A percentile compares a stretch with the other conserved stretches of the same genome.
Conservation (phyloP, 2,329 filamentous ascomycete genomes). For the Pseudocercospora cruenta region DNA sequence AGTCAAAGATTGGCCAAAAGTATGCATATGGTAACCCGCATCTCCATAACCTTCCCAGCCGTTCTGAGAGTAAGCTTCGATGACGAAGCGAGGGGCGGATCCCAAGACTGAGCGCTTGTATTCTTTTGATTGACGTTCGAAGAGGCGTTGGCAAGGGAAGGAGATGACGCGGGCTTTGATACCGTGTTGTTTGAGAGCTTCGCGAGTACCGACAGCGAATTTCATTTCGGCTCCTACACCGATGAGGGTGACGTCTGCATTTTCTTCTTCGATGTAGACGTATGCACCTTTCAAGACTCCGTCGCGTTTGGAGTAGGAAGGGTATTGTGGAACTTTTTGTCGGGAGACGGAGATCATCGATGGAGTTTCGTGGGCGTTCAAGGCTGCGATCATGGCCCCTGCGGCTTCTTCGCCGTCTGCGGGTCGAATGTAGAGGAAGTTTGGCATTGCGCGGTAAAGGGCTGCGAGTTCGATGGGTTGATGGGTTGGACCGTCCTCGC, state of each 20-base stretch:
- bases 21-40: slow-evolving; percentile 57
- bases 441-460: slow-evolving; percentile 44
- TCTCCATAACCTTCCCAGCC: slow-evolving; percentile 66
- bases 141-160: slow-evolving; percentile 56
- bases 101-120: slow-evolving; percentile 55
- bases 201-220: slow-evolving; percentile 50
- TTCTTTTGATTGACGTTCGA: slow-evolving; percentile 51
- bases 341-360: slow-evolving; percentile 51
- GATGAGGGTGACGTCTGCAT: slow-evolving; percentile 52
- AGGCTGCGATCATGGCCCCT: slow-evolving; percentile 48
- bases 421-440: slow-evolving; percentile 44
- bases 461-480: slow-evolving; percentile 44
- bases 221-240: slow-evolving; percentile 56
- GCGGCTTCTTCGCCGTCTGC: slow-evolving; percentile 44
- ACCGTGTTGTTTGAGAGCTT: slow-evolving; percentile 40
- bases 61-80: slow-evolving; percentile 62
- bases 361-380: slow-evolving; percentile 44
- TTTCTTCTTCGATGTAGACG: slow-evolving; percentile 43
- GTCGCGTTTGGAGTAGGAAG: slow-evolving; percentile 42
- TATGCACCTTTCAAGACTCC: slow-evolving; percentile 48
- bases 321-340: slow-evolving; percentile 47
- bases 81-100: slow-evolving; percentile 51
- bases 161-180: slow-evolving; percentile 53
- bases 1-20: slow-evolving; percentile 61
- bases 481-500: slow-evolving; percentile 45